Evolutionary conservation across 495 filamentous ascomycete species (phyloP).

Genomic region (Glarea lozoyensis): DNA sequence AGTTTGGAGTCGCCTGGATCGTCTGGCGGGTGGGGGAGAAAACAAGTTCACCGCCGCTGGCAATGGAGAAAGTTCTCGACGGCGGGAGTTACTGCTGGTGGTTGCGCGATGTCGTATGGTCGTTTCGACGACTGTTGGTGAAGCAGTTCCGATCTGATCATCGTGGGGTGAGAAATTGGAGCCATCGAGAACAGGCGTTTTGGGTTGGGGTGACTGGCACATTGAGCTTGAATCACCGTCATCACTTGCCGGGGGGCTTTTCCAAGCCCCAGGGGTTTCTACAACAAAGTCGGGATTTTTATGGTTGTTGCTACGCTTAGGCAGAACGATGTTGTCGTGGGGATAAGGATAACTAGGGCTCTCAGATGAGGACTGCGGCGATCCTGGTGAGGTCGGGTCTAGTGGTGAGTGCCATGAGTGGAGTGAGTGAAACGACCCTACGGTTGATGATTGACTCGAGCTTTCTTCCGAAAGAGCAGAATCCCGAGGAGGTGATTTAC

Average conservation of each 20-base stretch:
- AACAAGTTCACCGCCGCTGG: constrained; percentile 59
- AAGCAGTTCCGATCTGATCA: constrained; percentile 29
- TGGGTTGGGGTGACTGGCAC: constrained; percentile 45
- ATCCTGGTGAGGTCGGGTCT: constrained; percentile 39
- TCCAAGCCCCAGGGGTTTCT: constrained; percentile 23
- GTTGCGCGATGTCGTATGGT: constrained; percentile 40
- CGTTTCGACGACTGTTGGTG: constrained; percentile 32
- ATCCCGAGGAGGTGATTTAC: constrained; percentile 14
- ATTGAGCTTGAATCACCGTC: constrained; percentile 18
- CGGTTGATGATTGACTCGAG: constrained; percentile 30
- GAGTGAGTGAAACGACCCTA: constrained; percentile 42
- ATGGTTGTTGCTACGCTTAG: constrained; percentile 21
- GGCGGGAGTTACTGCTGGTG: constrained; percentile 38
- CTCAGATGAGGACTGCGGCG: constrained; percentile 32
- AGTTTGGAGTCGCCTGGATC: constrained; percentile 25
- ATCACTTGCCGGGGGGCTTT: constrained; percentile 25
- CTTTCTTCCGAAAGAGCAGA: constrained; percentile 26
- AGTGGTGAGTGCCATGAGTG: constrained; percentile 49
- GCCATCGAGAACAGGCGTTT: constrained; percentile 27
- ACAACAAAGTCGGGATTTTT: constrained; percentile 35
- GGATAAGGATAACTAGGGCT: constrained; percentile 24
- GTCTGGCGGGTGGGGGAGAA: constrained; percentile 33
- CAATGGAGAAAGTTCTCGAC: constrained; percentile 60
- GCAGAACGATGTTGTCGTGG: constrained; percentile 25
- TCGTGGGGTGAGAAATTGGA: constrained; percentile 26